Base-by-base conservation (phyloP, 2,329 filamentous ascomycete species). In the Lithohypha guttulata region DNA sequence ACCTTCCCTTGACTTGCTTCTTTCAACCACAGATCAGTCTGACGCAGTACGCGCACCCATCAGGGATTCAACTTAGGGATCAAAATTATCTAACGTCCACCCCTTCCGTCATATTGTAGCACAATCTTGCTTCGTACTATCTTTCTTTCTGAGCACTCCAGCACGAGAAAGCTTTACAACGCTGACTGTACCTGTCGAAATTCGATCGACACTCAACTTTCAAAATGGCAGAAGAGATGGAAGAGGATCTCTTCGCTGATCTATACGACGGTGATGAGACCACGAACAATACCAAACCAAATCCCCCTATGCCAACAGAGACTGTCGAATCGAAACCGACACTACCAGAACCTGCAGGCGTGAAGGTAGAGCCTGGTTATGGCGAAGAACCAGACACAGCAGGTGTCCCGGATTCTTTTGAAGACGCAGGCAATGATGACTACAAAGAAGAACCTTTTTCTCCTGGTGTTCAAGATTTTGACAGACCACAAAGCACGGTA, bases 221-320 rank as follows among this genome's bases (percentile, higher is more conserved):
- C 28, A 77, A 83, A 33, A 84, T 91, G 55, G 69, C 73, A 38
- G 83, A 87, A 56, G 83, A 84, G 51, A 79, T 85, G 51, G 86
- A 94, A 53, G 87, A 94, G 56, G 86, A 94, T 71, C 82, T 94
- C 63, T 94, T 94, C 63, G 86, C 86, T 54, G 87, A 94, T 65
- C 75, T 94, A 86, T 81, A 82, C 55, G 77, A 83, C 48, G 79
- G 78, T 45, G 77, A 81, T 49, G 75, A 79, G 34, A 65, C 65
- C 29, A 59, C 68, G 19, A 43, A 55, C 55, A 34, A 48, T 57
- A 20, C 23, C 18, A 46, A 46, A 29, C 13, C 25, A 25, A 40
- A 41, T 14, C 55, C 59, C 7, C 49, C 55, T 42, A 34, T 51
- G 23, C 47, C 51, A 46, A n/a, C n/a, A n/a, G n/a, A n/a, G n/a